Evolutionary conservation across 225 moss, liverwort and hornwort genomes (phyloP).

Genomic region (Neckera pumila): DNA sequence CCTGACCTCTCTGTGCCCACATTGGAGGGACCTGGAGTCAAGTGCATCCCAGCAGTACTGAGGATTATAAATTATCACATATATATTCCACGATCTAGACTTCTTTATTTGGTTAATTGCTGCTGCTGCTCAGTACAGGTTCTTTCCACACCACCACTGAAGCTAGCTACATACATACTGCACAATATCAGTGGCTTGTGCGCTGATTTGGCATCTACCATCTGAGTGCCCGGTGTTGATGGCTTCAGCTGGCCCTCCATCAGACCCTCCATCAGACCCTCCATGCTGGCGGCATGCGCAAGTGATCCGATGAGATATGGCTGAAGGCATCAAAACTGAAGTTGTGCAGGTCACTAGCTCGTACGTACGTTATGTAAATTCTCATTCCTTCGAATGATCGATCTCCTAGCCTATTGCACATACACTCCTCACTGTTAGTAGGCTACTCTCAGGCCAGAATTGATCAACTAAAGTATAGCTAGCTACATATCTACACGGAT

Average conservation of each 20-base stretch:
- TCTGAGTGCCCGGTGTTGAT: conserved; percentile 32
- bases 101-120: not conserved
- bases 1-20: conserved; percentile 26
- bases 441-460: not conserved
- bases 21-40: conserved; percentile 42
- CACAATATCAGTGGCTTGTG: not conserved
- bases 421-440: not conserved
- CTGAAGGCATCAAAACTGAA: conserved; percentile 45
- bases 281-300: not conserved
- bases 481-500: not conserved
- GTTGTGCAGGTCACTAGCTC: conserved; percentile 12
- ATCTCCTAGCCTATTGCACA: not conserved
- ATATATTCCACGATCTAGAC: not conserved
- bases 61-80: too few species aligned
- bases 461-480: not conserved
- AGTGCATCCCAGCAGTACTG: not conserved
- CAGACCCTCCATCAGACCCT: not conserved
- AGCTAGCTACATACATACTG: not conserved
- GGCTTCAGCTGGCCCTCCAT: conserved; percentile 24
- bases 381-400: not conserved
- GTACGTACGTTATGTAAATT: not conserved
- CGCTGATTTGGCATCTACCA: not conserved
- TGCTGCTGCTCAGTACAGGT: not conserved
- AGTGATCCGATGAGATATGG: conserved; percentile 5
- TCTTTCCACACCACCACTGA: not conserved